Evolutionary conservation across 257 asterid genomes (phyloP), one percentile per base, ranked within the genome.

Genomic region (Handroanthus guayacan): DNA sequence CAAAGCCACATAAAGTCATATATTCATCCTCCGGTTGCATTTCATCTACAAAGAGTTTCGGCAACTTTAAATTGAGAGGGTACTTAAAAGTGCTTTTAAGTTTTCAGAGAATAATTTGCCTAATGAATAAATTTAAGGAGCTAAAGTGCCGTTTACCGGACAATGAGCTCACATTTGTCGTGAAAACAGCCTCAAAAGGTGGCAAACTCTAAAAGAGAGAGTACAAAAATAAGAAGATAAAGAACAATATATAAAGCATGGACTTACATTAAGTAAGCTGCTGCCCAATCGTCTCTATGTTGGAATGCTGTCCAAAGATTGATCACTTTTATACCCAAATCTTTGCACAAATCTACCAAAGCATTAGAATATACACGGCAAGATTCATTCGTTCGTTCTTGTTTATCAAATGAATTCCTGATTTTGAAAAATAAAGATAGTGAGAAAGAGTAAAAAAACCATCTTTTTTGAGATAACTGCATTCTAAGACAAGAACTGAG

Each of bases 291-390:
- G 14, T 85, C 81, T 80, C 83, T 81, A 51, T 86, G 79, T 78
- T 86, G 95, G 76, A 91, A 72, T 5, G 90, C 84, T 36, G 74
- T 80, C 93, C 95, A 91, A 1, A 91, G 87, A 81, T 91, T 83
- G 74, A 91, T 83, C 25, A 85, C 92, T 76, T 88, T 76, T 9
- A 88, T 62, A 60, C 79, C 90, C 83, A 91, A 45, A 64, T 82
- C 75, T 48, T 48, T 74, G 84, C 97, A 61, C 78, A 91, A 45
- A 17, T 84, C 78, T 6, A 89, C 78, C 75, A 92, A 86, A 4
- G 95, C 97, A 37, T 85, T 85, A 56, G 97, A 67, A 67, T 91
- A 91, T 25, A 51, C 43, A 60, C 81, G 77, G 69, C 93, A 82
- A 2, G 69, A 68, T 25, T 88, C 91, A 64, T 89, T 91, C 54